phyloP scores from a whole-genome alignment of 176 grass and related monocot species.

The Zea luxurians region DNA sequence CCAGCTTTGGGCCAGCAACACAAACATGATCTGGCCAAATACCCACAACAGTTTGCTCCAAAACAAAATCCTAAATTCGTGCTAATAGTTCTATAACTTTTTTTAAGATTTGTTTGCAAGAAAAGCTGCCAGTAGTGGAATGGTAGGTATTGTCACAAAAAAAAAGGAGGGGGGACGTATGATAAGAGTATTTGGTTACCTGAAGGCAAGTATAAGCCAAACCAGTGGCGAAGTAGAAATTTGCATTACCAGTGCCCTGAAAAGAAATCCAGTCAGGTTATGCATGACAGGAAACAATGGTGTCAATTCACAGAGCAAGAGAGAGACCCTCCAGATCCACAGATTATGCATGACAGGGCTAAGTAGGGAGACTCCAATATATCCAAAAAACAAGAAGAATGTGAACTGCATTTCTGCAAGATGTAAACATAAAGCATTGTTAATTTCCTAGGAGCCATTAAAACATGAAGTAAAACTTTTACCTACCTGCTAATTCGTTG shows the following conservation, averaged over 20 bases:
- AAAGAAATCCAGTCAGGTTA: slow-evolving; percentile 11
- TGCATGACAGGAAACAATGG: not conserved
- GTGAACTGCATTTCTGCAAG: slow-evolving; percentile 95
- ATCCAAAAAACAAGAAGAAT: slow-evolving; percentile 90
- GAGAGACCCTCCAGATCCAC: slow-evolving; percentile 94
- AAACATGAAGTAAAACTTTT: not conserved
- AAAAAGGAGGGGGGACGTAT: not conserved
- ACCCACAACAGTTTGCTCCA: not conserved
- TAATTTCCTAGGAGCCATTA: slow-evolving; percentile 21
- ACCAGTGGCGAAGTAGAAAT: slow-evolving; percentile 95
- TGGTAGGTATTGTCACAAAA: not conserved
- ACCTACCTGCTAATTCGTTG: slow-evolving; percentile 81
- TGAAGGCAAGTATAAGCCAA: slow-evolving; percentile 95
- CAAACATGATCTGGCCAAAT: not conserved
- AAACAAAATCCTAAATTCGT: not conserved
- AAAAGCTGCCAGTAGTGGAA: slow-evolving; percentile 5
- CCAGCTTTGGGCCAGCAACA: not conserved
- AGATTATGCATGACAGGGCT: slow-evolving; percentile 98
- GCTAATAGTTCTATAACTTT: not conserved
- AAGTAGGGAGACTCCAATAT: slow-evolving; percentile 82
- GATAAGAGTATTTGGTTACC: slow-evolving; percentile 44
- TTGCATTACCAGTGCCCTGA: slow-evolving; percentile 94
- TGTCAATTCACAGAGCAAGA: slow-evolving; percentile 16
- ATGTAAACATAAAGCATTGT: slow-evolving; percentile 39
- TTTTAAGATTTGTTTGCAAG: not conserved